These are phyloP conservation scores for Syzygium grande DNA, from an alignment of 345 rosid genomes.

Conservation along the genomic window DNA sequence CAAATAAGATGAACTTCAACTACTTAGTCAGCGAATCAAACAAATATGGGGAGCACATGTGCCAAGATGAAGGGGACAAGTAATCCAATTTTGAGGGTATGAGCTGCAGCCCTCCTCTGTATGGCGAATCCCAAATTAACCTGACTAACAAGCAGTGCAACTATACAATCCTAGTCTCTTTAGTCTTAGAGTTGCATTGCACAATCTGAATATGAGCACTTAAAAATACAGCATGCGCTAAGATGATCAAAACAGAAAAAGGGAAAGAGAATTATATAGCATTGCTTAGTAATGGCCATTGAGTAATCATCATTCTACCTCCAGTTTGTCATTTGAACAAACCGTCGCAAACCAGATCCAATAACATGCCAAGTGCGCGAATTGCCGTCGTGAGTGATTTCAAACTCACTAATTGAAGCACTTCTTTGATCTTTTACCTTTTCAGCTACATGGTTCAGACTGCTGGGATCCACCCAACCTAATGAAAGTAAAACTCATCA, in stretches of 20 bases:
- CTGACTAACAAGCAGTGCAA: not conserved
- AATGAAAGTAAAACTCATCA: slow-evolving; percentile 6
- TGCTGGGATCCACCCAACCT: slow-evolving; percentile 25
- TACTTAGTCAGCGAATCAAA: not conserved
- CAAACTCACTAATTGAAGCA: slow-evolving; percentile 71
- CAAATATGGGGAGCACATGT: not conserved
- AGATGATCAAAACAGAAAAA: not conserved
- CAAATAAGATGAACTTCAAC: not conserved
- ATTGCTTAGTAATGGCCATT: not conserved
- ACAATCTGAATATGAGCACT: not conserved
- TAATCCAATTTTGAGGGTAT: not conserved
- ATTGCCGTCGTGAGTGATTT: slow-evolving; percentile 49
- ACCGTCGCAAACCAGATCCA: slow-evolving; percentile 84
- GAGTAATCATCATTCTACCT: slow-evolving; percentile 25
- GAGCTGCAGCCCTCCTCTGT: not conserved
- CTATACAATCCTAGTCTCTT: not conserved
- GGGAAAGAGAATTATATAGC: not conserved
- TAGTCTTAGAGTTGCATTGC: not conserved
- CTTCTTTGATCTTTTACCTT: slow-evolving; percentile 53
- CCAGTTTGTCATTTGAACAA: slow-evolving; percentile 99
- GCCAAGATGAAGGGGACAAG: not conserved
- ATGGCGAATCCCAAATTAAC: not conserved
- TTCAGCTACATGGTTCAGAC: slow-evolving; percentile 79
- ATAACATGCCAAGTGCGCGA: slow-evolving; percentile 63
- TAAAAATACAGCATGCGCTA: not conserved